Evolutionary conservation across 129 eudicot species (phyloP).

Genomic region (Flaveria linearis): DNA sequence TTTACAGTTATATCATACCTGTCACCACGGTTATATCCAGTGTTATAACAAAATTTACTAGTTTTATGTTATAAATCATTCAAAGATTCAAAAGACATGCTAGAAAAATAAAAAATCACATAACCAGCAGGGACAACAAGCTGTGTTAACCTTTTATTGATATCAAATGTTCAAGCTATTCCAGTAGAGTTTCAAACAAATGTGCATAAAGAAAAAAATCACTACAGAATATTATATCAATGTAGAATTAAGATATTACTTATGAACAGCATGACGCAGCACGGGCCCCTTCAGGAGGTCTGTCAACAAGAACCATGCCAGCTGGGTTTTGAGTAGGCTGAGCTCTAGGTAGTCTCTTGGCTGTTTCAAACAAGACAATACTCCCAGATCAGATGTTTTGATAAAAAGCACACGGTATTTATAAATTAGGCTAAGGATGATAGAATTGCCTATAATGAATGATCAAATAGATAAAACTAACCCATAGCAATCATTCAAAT

Average conservation of each 20-base stretch:
- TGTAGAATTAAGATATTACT: conserved; percentile 31
- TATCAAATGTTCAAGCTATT: conserved; percentile 28
- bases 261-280: conserved; percentile 86
- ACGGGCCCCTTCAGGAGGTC: conserved; percentile 73
- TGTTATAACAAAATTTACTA: not conserved
- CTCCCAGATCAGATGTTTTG: conserved; percentile 7
- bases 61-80: not conserved
- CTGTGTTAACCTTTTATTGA: conserved; percentile 27
- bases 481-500: not conserved
- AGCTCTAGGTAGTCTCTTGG: conserved; percentile 87
- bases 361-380: conserved; percentile 43
- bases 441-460: not conserved
- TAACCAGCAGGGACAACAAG: conserved; percentile 21
- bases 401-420: not conserved
- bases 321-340: conserved; percentile 89
- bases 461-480: not conserved
- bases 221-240: conserved; percentile 30
- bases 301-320: conserved; percentile 92
- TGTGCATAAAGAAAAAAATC: conserved; percentile 23
- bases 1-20: conserved; percentile 20
- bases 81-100: conserved; percentile 13
- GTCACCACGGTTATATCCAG: conserved; percentile 18
- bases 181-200: conserved; percentile 29
- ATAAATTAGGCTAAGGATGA: not conserved
- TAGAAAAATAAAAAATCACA: conserved; percentile 17